Evolutionary conservation across 306 rosid genomes (phyloP).

Genomic region (Comarum palustre): DNA sequence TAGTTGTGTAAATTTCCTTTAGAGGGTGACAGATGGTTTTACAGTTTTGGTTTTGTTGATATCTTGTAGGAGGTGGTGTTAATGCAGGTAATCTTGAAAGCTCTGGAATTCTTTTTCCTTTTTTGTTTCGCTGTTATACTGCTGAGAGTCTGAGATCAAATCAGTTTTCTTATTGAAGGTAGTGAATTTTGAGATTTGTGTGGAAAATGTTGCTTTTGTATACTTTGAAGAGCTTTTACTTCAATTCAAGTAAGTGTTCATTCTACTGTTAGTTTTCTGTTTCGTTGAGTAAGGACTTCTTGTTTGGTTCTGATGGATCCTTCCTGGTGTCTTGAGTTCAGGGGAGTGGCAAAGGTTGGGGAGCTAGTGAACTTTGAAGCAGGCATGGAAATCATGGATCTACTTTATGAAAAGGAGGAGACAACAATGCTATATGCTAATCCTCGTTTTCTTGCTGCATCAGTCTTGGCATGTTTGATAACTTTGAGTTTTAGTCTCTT

Average conservation of each 20-base stretch:
- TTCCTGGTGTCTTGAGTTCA: slow-evolving; percentile 37
- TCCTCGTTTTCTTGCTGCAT: slow-evolving; percentile 68
- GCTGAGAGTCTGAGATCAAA: slow-evolving; percentile 17
- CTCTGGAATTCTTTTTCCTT: slow-evolving; percentile 6
- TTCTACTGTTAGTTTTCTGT: neutral
- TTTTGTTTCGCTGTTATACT: neutral
- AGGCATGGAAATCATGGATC: slow-evolving; percentile 82
- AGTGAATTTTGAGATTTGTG: slow-evolving; percentile 76
- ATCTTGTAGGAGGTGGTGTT: slow-evolving; percentile 68
- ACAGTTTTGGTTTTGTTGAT: slow-evolving; percentile 15
- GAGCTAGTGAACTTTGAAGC: slow-evolving; percentile 67
- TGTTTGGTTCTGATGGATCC: slow-evolving; percentile 5
- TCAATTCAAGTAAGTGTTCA: slow-evolving; percentile 57
- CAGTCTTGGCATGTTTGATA: slow-evolving; percentile 53
- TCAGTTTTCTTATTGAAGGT: slow-evolving; percentile 42
- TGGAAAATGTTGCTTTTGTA: slow-evolving; percentile 53
- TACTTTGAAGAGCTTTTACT: slow-evolving; percentile 67
- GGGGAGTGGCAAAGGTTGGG: slow-evolving; percentile 77
- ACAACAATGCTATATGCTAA: slow-evolving; percentile 43
- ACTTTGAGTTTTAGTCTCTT: neutral
- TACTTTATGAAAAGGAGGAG: slow-evolving; percentile 79
- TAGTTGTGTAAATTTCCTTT: neutral
- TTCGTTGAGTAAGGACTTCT: neutral
- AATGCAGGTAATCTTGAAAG: slow-evolving; percentile 59
- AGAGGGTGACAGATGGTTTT: neutral